Evolutionary conservation across 176 grass and related monocot species (phyloP).

Genomic region (Zizania latifolia): DNA sequence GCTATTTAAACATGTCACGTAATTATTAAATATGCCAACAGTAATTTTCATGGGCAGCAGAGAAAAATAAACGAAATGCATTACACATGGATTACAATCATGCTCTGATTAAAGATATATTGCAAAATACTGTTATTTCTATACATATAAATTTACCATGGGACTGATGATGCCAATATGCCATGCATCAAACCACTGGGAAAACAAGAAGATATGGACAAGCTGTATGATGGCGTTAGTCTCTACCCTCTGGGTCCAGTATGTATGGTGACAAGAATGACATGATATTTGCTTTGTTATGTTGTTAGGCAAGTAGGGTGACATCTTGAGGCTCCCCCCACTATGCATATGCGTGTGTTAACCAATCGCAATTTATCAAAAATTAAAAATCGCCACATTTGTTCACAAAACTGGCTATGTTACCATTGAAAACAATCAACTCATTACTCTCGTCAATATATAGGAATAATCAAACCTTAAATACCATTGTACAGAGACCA

Average conservation of each 20-base stretch:
- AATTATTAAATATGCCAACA: too few relatives aligned
- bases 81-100: too few relatives aligned
- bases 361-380: not conserved
- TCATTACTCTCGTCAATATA: not conserved
- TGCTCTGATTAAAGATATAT: too few relatives aligned
- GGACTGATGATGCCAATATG: too few relatives aligned
- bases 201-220: not conserved
- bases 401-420: not conserved
- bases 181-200: not conserved
- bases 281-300: constrained; percentile 9
- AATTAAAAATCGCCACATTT: not conserved
- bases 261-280: not conserved
- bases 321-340: not conserved
- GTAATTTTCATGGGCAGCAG: too few relatives aligned
- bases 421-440: not conserved
- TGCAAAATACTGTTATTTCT: too few relatives aligned
- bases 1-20: too few relatives aligned
- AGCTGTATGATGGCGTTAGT: not conserved
- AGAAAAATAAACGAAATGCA: too few relatives aligned
- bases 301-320: constrained; percentile 7
- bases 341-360: not conserved
- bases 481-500: too few relatives aligned
- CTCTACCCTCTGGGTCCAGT: not conserved
- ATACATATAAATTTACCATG: too few relatives aligned
- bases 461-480: not conserved